These are phyloP conservation scores for Eimeria maxima DNA, from an alignment of 169 alveolate genomes.

Conservation along the genomic window DNA sequence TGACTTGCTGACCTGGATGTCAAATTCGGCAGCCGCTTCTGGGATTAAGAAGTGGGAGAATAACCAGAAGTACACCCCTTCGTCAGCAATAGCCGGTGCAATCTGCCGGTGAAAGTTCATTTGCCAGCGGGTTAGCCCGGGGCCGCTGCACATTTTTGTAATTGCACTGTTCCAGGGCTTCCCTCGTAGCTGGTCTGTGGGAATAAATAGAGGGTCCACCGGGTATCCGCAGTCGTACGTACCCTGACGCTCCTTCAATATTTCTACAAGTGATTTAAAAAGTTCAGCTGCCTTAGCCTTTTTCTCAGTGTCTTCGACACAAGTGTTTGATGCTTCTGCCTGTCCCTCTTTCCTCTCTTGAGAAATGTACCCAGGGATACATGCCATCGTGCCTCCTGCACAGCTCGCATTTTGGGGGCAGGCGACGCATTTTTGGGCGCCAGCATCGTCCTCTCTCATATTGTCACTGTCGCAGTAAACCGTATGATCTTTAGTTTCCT, in stretches of 20 bases:
- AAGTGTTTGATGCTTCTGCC: background rate
- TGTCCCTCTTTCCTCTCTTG: background rate
- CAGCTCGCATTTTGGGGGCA: constrained; percentile 63
- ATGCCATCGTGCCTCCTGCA: background rate
- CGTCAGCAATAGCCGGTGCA: constrained; percentile 41
- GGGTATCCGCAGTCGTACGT: constrained; percentile 63
- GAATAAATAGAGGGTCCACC: constrained; percentile 36
- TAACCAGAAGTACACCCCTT: constrained; percentile 37
- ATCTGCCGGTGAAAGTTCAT: constrained; percentile 58
- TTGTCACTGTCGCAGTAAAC: background rate
- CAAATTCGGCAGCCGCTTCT: constrained; percentile 47
- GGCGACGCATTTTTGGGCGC: background rate
- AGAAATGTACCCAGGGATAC: constrained; percentile 20
- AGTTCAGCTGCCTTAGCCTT: constrained; percentile 51
- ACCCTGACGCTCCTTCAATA: constrained; percentile 33
- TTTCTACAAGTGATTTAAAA: background rate
- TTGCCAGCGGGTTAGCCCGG: constrained; percentile 54
- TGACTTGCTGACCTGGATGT: constrained; percentile 30
- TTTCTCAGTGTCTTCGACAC: constrained; percentile 3
- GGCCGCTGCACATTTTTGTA: constrained; percentile 41
- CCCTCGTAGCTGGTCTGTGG: constrained; percentile 27
- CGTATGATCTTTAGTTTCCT: background rate
- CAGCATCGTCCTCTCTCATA: background rate
- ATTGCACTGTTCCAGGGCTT: constrained; percentile 53
- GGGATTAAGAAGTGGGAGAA: constrained; percentile 45